Conservation (phyloP, 1,139 yeast genomes). For the Pichia sp. region DNA sequence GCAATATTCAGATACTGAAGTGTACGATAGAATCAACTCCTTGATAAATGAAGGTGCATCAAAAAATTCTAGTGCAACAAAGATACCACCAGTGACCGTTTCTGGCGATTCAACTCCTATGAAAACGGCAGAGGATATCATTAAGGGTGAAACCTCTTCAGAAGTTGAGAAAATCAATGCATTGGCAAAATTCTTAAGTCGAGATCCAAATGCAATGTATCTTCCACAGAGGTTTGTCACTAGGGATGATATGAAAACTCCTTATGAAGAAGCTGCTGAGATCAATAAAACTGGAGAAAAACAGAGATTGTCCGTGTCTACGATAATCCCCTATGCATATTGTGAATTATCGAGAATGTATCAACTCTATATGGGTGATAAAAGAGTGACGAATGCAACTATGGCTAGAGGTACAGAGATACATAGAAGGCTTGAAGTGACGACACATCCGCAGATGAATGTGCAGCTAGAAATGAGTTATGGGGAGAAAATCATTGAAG, state of each 20-base stretch:
- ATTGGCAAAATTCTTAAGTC: slow-evolving; percentile 29
- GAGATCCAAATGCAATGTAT: slow-evolving; percentile 18
- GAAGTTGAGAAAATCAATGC: slow-evolving; percentile 27
- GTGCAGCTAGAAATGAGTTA: no score
- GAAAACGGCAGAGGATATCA: not conserved
- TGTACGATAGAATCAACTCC: not conserved
- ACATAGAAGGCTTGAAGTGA: slow-evolving; percentile 38
- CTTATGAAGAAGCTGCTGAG: slow-evolving; percentile 10
- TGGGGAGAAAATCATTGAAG: no score
- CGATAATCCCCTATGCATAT: slow-evolving; percentile 21
- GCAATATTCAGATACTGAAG: not conserved
- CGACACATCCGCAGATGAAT: slow-evolving; percentile 29
- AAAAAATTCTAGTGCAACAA: no score
- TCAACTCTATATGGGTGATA: slow-evolving; percentile 16
- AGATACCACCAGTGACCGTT: not conserved
- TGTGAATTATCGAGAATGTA: slow-evolving; percentile 24
- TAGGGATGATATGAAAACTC: not conserved
- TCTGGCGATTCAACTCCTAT: not conserved
- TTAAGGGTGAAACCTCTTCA: not conserved
- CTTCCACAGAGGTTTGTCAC: slow-evolving; percentile 1
- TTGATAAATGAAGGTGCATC: no score
- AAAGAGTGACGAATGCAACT: slow-evolving; percentile 25
- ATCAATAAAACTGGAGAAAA: slow-evolving; percentile 1
- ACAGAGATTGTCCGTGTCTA: slow-evolving; percentile 22
- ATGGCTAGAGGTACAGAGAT: slow-evolving; percentile 35